Percentiles rank a stretch among this genome's conserved stretches.
Conservation (phyloP, 2,329 filamentous ascomycete species). For the Penicillium brasilianum region DNA sequence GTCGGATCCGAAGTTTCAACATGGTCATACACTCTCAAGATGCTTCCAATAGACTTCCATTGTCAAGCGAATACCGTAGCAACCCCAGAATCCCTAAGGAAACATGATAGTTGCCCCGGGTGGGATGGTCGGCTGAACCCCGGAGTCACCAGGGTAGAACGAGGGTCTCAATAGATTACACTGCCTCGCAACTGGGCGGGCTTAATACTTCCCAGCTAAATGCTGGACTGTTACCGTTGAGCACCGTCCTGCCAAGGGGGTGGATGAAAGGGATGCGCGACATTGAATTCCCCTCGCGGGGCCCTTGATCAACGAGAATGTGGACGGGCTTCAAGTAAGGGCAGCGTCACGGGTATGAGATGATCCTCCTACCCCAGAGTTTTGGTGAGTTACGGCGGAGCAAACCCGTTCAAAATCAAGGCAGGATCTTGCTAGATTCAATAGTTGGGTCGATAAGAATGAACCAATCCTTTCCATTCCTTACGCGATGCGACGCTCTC, state of each 20-base stretch:
- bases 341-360: conserved; percentile 23
- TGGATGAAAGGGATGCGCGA: conserved; percentile 33
- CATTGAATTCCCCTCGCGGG: conserved; percentile 32
- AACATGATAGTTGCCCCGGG: not conserved
- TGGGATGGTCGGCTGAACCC: not conserved
- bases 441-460: conserved; percentile 1
- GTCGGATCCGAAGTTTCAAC: not conserved
- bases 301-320: conserved; percentile 34
- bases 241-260: conserved; percentile 22
- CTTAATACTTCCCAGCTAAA: not conserved
- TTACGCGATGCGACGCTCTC: conserved; percentile 23
- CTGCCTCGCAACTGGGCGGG: not conserved
- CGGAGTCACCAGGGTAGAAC: conserved; percentile 3
- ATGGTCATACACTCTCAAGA: not conserved
- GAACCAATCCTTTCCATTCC: conserved; percentile 26
- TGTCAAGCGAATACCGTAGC: not conserved
- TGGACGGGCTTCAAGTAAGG: conserved; percentile 26
- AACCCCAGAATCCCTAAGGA: not conserved
- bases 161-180: conserved; percentile 14
- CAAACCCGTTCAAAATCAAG: not conserved
- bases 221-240: not conserved
- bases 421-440: not conserved
- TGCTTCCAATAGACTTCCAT: not conserved
- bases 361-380: not conserved
- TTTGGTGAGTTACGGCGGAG: not conserved